Conservation (phyloP, 2,329 filamentous ascomycete species). For the Aureobasidium sp. region DNA sequence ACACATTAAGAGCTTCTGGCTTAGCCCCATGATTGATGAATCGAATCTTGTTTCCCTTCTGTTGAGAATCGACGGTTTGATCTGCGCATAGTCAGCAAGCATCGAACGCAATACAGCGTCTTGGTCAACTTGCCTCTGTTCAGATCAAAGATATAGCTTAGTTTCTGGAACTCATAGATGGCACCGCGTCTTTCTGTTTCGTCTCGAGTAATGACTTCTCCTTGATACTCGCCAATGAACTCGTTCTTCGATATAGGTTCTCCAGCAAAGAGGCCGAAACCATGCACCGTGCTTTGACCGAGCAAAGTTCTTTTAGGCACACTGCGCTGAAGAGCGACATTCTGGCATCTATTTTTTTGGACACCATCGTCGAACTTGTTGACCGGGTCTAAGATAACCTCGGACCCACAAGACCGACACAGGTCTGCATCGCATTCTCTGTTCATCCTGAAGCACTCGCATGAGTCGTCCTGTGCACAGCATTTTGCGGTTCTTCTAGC, state of each 20-base stretch:
- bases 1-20: slow-evolving; percentile 48
- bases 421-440: slow-evolving; percentile 75
- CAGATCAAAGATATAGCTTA: slow-evolving; percentile 55
- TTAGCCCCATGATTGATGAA: slow-evolving; percentile 71
- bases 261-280: slow-evolving; percentile 68
- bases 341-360: slow-evolving; percentile 58
- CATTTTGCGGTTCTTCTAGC: slow-evolving; percentile 37
- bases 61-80: slow-evolving; percentile 61
- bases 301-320: slow-evolving; percentile 59
- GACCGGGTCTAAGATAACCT: slow-evolving; percentile 61
- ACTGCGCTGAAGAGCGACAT: slow-evolving; percentile 64
- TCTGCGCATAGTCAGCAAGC: slow-evolving; percentile 22
- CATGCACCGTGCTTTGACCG: slow-evolving; percentile 64
- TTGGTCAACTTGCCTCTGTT: slow-evolving; percentile 36
- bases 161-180: slow-evolving; percentile 53
- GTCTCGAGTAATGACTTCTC: slow-evolving; percentile 64
- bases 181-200: slow-evolving; percentile 65
- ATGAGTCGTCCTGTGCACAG: slow-evolving; percentile 38
- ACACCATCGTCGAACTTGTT: slow-evolving; percentile 55
- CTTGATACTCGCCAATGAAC: slow-evolving; percentile 76
- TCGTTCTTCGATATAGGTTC: slow-evolving; percentile 60
- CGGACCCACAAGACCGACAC: slow-evolving; percentile 63
- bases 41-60: slow-evolving; percentile 71
- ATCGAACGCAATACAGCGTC: not conserved
- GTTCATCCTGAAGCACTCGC: slow-evolving; percentile 64